These are phyloP conservation scores for Orbilia blumenaviensis DNA, from an alignment of 2,329 filamentous ascomycete species.

Conservation along the genomic window DNA sequence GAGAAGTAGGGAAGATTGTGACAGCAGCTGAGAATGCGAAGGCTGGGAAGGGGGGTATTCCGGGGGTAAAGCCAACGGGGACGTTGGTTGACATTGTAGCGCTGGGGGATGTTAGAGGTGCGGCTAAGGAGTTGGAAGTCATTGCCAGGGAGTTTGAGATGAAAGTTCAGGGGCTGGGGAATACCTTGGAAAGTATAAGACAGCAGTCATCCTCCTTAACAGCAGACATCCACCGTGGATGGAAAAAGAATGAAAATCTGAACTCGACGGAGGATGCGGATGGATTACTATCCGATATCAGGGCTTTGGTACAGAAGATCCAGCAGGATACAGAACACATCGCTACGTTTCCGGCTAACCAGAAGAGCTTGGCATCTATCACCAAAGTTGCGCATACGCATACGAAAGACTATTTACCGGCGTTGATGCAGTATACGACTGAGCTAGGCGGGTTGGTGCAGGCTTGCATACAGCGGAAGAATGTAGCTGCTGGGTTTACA, in stretches of 20 bases:
- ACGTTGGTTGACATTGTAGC: slow-evolving; percentile 38
- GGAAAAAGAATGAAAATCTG: slow-evolving; percentile 62
- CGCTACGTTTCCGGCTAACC: slow-evolving; percentile 72
- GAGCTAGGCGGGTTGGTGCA: slow-evolving; percentile 69
- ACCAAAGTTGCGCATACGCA: slow-evolving; percentile 73
- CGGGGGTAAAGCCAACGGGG: slow-evolving; percentile 64
- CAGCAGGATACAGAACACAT: slow-evolving; percentile 84
- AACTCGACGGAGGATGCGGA: slow-evolving; percentile 69
- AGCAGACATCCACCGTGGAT: slow-evolving; percentile 31
- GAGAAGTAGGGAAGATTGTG: slow-evolving; percentile 74
- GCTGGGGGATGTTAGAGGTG: slow-evolving; percentile 61
- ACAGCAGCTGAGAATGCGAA: slow-evolving; percentile 72
- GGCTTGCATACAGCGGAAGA: slow-evolving; percentile 62
- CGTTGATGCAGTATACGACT: slow-evolving; percentile 67
- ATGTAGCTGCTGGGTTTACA: slow-evolving; percentile 20
- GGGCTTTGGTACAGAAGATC: slow-evolving; percentile 85
- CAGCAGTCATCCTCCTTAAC: slow-evolving; percentile 64
- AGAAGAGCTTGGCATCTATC: slow-evolving; percentile 71
- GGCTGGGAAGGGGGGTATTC: slow-evolving; percentile 70
- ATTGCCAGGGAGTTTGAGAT: slow-evolving; percentile 68
- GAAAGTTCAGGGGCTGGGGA: slow-evolving; percentile 71
- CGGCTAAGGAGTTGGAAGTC: slow-evolving; percentile 71
- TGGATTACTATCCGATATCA: slow-evolving; percentile 82
- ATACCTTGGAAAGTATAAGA: slow-evolving; percentile 69
- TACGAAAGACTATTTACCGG: slow-evolving; percentile 71